These are phyloP conservation scores for Meredithiella fracta DNA, from an alignment of 2,329 filamentous ascomycete genomes.

Conservation along the genomic window DNA sequence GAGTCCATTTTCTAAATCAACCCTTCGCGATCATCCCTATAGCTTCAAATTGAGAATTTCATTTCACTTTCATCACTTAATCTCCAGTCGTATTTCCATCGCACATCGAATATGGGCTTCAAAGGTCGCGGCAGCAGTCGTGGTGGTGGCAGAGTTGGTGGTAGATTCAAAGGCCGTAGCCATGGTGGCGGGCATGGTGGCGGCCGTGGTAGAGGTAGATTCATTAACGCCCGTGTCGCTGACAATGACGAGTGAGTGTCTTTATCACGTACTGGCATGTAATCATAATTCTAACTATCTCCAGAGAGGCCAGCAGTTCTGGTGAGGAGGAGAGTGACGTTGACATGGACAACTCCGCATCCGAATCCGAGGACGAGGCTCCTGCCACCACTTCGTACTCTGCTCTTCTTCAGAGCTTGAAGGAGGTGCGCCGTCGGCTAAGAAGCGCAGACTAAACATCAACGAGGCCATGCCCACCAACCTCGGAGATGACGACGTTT, in stretches of 20 bases:
- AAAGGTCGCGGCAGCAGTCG: constrained; percentile 10
- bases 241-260: constrained; percentile 24
- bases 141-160: constrained; percentile 1
- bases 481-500: constrained; percentile 2
- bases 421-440: constrained; percentile 28
- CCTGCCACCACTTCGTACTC: constrained; percentile 32
- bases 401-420: constrained; percentile 41
- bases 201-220: constrained; percentile 18
- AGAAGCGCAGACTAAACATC: constrained; percentile 40
- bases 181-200: constrained; percentile 17
- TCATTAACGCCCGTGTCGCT: constrained; percentile 30
- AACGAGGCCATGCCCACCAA: constrained; percentile 16
- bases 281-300: not conserved
- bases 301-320: constrained; percentile 16
- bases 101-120: constrained; percentile 7
- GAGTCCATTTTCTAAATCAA: not conserved
- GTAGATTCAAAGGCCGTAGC: not conserved
- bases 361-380: constrained; percentile 28
- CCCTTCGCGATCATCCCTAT: not conserved
- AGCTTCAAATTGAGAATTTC: not conserved
- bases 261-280: not conserved
- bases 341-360: constrained; percentile 21
- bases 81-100: not conserved
- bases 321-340: constrained; percentile 29
- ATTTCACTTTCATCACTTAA: not conserved